Conservation (phyloP, 139 green algal species). For the Coelastrella sp. region DNA sequence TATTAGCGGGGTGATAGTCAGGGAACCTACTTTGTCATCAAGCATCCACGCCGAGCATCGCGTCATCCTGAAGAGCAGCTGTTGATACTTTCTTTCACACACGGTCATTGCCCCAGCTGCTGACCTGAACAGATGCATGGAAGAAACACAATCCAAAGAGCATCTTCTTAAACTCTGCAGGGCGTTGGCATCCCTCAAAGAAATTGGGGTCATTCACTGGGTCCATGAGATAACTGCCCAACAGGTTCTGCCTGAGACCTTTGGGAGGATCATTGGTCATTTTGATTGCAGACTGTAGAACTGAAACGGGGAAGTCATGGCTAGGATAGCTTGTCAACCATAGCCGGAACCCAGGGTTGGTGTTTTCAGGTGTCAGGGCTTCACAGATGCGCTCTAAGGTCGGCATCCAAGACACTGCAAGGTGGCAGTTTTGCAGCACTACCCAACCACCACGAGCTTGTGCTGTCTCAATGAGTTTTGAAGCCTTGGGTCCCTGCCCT, state of each 20-base stretch:
- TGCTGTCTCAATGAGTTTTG: conserved; percentile 72
- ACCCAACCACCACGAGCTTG: conserved; percentile 77
- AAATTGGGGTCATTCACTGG: conserved; percentile 75
- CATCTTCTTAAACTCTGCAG: conserved; percentile 76
- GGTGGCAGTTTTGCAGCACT: conserved; percentile 86
- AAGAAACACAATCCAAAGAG: conserved; percentile 85
- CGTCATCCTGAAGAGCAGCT: no score
- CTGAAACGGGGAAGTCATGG: conserved; percentile 71
- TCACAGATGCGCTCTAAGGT: conserved; percentile 82
- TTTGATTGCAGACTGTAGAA: conserved; percentile 85
- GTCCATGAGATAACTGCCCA: conserved; percentile 80
- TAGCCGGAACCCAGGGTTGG: conserved; percentile 69
- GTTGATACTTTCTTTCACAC: no score
- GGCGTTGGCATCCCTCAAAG: conserved; percentile 73
- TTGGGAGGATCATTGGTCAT: conserved; percentile 86
- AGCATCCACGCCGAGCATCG: no score
- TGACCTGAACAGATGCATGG: conserved; percentile 59
- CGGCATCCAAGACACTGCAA: conserved; percentile 78
- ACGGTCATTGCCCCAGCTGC: background rate
- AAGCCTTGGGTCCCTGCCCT: conserved; percentile 85
- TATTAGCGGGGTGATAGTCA: no score
- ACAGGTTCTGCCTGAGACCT: conserved; percentile 67
- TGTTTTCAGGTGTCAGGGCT: conserved; percentile 70
- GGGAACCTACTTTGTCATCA: no score
- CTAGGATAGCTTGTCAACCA: conserved; percentile 81